phyloP scores from a whole-genome alignment of 1,139 yeast species.

The Magnusiomyces sp. region DNA sequence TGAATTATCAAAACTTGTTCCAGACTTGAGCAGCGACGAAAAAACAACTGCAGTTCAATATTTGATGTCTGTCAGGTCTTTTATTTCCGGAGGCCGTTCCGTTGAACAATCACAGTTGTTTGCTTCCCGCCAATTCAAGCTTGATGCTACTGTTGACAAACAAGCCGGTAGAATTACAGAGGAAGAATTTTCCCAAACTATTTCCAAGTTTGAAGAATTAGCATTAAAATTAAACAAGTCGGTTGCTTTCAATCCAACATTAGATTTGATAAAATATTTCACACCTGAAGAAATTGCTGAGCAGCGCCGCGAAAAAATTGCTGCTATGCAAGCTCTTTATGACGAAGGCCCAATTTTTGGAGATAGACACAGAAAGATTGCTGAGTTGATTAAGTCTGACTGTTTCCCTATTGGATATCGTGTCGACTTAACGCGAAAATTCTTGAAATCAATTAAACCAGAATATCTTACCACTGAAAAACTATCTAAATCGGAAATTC shows the following conservation, averaged over 20 bases:
- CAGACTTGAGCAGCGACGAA: constrained; percentile 34
- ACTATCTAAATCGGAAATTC: constrained; percentile 26
- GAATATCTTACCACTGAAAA: constrained; percentile 24
- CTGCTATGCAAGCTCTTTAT: constrained; percentile 9
- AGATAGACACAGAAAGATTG: constrained; percentile 14
- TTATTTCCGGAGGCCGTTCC: constrained; percentile 38
- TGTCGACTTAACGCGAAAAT: constrained; percentile 35
- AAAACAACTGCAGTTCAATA: constrained; percentile 40
- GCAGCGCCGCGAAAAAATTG: constrained; percentile 28
- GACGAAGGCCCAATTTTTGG: constrained; percentile 11
- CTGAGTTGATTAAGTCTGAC: constrained; percentile 21
- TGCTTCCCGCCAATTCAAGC: constrained; percentile 46
- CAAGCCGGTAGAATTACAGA: constrained; percentile 31
- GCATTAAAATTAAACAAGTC: constrained; percentile 21
- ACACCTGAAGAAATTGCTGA: constrained; percentile 29
- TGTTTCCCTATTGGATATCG: constrained; percentile 35
- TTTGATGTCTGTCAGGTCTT: constrained; percentile 43
- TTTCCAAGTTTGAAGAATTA: constrained; percentile 32
- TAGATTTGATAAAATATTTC: constrained; percentile 18
- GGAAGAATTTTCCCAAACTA: constrained; percentile 20
- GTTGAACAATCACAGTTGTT: constrained; percentile 45
- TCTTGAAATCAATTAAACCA: constrained; percentile 33
- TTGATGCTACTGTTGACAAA: constrained; percentile 42
- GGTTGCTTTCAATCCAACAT: constrained; percentile 22
- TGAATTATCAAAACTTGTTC: constrained; percentile 17